phyloP scores from a whole-genome alignment of 2,329 filamentous ascomycete species.

The Pseudohalonectria lignicola region DNA sequence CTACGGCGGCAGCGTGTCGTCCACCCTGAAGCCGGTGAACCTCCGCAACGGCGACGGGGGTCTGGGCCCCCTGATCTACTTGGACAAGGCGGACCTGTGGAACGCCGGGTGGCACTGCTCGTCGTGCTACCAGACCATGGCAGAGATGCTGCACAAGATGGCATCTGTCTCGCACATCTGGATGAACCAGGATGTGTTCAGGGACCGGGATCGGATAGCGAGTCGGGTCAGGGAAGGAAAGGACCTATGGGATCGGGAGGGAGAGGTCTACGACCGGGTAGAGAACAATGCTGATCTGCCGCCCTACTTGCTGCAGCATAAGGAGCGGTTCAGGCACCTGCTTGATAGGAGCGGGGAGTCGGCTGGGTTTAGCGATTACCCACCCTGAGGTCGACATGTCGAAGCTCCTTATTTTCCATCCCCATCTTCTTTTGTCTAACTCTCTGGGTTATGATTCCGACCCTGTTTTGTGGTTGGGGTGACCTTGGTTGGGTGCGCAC shows the following conservation, averaged over 20 bases:
- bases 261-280: slow-evolving; percentile 34
- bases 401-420: no score
- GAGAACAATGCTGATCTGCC: slow-evolving; percentile 43
- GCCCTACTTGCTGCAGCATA: slow-evolving; percentile 26
- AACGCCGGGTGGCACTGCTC: slow-evolving; percentile 53
- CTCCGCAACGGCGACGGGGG: slow-evolving; percentile 37
- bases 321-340: slow-evolving; percentile 31
- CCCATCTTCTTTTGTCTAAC: no score
- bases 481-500: no score
- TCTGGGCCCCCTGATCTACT: slow-evolving; percentile 22
- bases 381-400: no score
- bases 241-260: slow-evolving; percentile 42
- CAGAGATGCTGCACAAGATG: slow-evolving; percentile 44
- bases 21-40: slow-evolving; percentile 41
- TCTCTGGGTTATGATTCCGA: no score
- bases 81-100: slow-evolving; percentile 30
- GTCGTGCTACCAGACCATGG: slow-evolving; percentile 45
- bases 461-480: no score
- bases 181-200: slow-evolving; percentile 38
- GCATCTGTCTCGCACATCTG: slow-evolving; percentile 42
- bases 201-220: slow-evolving; percentile 35
- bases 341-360: slow-evolving; percentile 30
- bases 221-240: slow-evolving; percentile 36
- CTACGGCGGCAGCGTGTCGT: slow-evolving; percentile 26
- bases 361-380: slow-evolving; percentile 37